Base-by-base conservation (phyloP, 306 rosid species). In the Sindora glabra region DNA sequence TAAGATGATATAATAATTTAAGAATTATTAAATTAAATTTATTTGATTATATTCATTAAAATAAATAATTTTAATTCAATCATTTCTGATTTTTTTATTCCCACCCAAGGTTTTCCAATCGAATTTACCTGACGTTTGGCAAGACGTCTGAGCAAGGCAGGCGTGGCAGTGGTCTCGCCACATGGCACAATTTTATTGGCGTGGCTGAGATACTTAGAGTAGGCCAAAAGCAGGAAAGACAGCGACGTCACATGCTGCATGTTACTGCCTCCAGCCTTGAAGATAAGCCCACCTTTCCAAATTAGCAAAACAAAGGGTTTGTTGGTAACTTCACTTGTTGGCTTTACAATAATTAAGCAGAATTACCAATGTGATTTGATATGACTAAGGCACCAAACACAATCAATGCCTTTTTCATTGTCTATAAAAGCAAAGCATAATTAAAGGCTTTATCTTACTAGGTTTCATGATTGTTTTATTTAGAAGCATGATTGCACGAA, bases 221-320 rank as follows among this genome's bases (percentile, higher is more conserved):
- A 92, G 24, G 90, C 76, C 37, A 89, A 65, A 2, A 92, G 79
- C 10, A 92, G 77, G 83, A 92, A 92, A 24, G 99, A 89, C 23
- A 92, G 66, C 9, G 96, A 89, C 26, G 99, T 92, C 45, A 92
- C 99, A 73, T 92, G 96, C 74, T 94, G 99, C 99, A 94, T 89
- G 95, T 94, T 94, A 59, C 95, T 86, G 10, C 95, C 95, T 71
- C 97, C 97, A 22, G 95, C 86, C 81, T 94, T 94, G 78, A 82
- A 84, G 56, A 94, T 83, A 71, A 94, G 79, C 6, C 97, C 99
- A 74, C 99, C 99, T 94, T 56, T 15, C 49, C 30, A 33, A 18
- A 36, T 22, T 15, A 1, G 59, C 5, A 38, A 64, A 46, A 64
- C 62, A 13, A 42, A 38, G 12, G 32, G 4, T 17, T 24, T 64